Evolutionary conservation across 306 rosid species (phyloP), one percentile per base, ranked within the genome.

Genomic region (Cucumis hystrix): DNA sequence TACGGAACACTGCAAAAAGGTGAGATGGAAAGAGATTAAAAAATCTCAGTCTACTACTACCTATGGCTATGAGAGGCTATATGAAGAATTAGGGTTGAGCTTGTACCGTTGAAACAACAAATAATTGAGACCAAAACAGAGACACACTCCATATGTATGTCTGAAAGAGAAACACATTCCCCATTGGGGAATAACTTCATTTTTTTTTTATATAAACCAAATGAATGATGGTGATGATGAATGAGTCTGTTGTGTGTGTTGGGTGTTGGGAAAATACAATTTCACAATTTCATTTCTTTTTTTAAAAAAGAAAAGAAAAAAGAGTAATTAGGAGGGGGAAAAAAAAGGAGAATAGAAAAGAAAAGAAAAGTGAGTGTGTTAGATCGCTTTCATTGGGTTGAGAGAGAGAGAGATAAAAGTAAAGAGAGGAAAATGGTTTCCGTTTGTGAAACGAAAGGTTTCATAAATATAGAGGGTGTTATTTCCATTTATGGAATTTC

Each of bases 1-100:
- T 79, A 82, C 30, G 75, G 76, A 70, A 73, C 82, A 85, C 83
- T 85, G 87, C 86, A 51, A 37, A 83, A 82, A 81, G 57, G 77
- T 76, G 74, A 81, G 80, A 83, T 81, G 55, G 67, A 75, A 35
- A 57, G 14, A 74, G 63, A 75, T 75, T 35, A 12, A 58, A 18
- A 69, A 69, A 69, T 69, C 56, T 43, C 56, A 55, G 18, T 16
- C 65, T 74, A 74, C 7, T 74, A 74, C 7, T 33, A 33, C 5
- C 37, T 33, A 33, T 33, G 37, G 37, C 51, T 52, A 74, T 10
- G 8, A 1, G 8, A 1, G 17, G 17, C 63, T 56, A 56, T 56
- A 56, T 30, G 37, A 47, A 47, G 4, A 47, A 47, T 47, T 47
- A 47, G 54, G 30, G 30, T 4, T 10, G 33, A 33, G 23, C 2